Percentiles rank a stretch among this genome's conserved stretches.
These are phyloP conservation scores for Oryza brachyantha DNA, from an alignment of 176 grass and related monocot species.

Conservation along the genomic window DNA sequence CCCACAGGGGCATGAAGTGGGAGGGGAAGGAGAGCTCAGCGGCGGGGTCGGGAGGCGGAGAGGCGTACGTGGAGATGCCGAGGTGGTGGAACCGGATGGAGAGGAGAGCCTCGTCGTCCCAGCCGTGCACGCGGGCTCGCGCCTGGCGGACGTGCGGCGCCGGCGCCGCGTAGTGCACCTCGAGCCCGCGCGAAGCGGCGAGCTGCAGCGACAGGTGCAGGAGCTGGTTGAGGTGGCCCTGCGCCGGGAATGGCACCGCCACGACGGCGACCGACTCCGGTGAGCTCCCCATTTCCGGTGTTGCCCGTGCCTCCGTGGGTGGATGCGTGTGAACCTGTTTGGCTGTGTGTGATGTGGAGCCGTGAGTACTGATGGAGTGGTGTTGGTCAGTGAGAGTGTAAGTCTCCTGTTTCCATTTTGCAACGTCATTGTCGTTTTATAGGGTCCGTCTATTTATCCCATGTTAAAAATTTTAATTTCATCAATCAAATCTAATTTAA, in stretches of 20 bases:
- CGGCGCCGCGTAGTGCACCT: constrained; percentile 57
- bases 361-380: no score
- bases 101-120: background rate
- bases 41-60: constrained; percentile 34
- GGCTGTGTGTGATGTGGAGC: no score
- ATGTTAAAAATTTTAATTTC: no score
- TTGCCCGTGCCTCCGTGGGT: no score
- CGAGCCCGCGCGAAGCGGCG: constrained; percentile 36
- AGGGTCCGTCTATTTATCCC: no score
- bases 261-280: constrained; percentile 31
- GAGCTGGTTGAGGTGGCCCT: constrained; percentile 82
- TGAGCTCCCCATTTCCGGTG: background rate
- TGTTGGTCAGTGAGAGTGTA: no score
- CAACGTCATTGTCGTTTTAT: no score
- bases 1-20: constrained; percentile 36
- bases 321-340: no score
- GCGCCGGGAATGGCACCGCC: constrained; percentile 60
- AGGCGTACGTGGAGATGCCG: constrained; percentile 34
- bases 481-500: no score
- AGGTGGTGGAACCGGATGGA: constrained; percentile 47
- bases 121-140: constrained; percentile 24
- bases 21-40: constrained; percentile 27
- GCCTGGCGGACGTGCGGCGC: constrained; percentile 38
- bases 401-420: no score
- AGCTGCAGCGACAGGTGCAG: constrained; percentile 62